Evolutionary conservation across 2,329 filamentous ascomycete species (phyloP).

Genomic region (Pseudogymnoascus sp.): DNA sequence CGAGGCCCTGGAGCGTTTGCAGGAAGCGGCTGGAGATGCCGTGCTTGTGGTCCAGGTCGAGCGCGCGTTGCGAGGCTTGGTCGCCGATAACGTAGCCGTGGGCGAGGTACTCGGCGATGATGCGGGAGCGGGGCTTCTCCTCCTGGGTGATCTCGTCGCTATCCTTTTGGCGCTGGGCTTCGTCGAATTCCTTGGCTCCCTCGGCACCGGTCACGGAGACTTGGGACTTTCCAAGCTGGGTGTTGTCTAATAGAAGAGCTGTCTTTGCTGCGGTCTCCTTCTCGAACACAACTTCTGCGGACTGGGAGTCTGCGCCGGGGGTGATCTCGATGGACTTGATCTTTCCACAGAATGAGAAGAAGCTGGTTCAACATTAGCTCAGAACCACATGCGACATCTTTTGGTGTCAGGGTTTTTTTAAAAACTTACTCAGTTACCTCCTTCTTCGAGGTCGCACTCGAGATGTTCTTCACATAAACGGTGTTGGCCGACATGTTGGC

Average conservation of each 20-base stretch:
- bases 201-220: slow-evolving; percentile 65
- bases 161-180: slow-evolving; percentile 48
- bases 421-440: slow-evolving; percentile 68
- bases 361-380: slow-evolving; percentile 1
- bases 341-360: slow-evolving; percentile 60
- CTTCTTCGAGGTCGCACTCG: slow-evolving; percentile 70
- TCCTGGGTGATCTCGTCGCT: slow-evolving; percentile 76
- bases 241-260: slow-evolving; percentile 93
- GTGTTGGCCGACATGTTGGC: slow-evolving; percentile 33
- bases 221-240: slow-evolving; percentile 78
- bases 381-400: background rate
- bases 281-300: slow-evolving; percentile 90
- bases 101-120: slow-evolving; percentile 92
- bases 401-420: slow-evolving; percentile 19
- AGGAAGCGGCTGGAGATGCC: slow-evolving; percentile 77
- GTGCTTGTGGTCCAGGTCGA: slow-evolving; percentile 84
- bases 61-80: slow-evolving; percentile 67
- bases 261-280: slow-evolving; percentile 96
- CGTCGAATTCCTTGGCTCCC: slow-evolving; percentile 52
- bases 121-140: slow-evolving; percentile 90
- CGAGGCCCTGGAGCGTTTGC: slow-evolving; percentile 64
- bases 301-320: slow-evolving; percentile 58
- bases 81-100: slow-evolving; percentile 78
- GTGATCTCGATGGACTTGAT: slow-evolving; percentile 76
- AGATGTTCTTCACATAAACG: slow-evolving; percentile 86